These are phyloP conservation scores for Aspergillus funiculosus DNA, from an alignment of 495 filamentous ascomycete genomes.

Conservation along the genomic window DNA sequence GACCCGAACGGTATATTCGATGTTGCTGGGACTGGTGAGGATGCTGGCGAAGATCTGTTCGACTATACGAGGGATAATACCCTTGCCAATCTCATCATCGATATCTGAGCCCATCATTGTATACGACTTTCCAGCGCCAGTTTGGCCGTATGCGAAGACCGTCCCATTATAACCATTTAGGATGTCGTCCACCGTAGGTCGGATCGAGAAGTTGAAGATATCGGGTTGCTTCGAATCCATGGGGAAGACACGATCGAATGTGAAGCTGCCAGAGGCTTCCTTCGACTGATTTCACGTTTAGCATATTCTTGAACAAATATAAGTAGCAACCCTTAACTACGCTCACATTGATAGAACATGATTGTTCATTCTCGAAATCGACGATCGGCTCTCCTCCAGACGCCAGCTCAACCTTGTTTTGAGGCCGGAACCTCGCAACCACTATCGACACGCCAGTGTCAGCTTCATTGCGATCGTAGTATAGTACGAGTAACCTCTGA, in stretches of 20 bases:
- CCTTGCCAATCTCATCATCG: conserved; percentile 80
- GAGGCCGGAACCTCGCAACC: conserved; percentile 94
- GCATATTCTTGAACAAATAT: not conserved
- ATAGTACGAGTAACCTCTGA: not conserved
- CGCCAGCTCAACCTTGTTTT: conserved; percentile 86
- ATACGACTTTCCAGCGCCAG: conserved; percentile 96
- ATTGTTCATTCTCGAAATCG: conserved; percentile 79
- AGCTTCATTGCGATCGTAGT: conserved; percentile 9
- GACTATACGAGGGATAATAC: conserved; percentile 94
- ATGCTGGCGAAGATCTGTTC: conserved; percentile 98
- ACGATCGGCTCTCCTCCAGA: conserved; percentile 91
- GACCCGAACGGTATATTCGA: conserved; percentile 95
- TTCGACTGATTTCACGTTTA: conserved; percentile 54
- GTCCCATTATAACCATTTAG: conserved; percentile 99
- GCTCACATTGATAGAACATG: conserved; percentile 78
- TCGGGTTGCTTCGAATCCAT: conserved; percentile 82
- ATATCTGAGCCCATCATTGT: conserved; percentile 99
- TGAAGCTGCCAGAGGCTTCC: conserved; percentile 81
- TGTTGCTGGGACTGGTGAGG: conserved; percentile 79
- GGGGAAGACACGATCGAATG: conserved; percentile 95
- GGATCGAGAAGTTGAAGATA: conserved; percentile 97
- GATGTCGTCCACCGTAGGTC: conserved; percentile 93
- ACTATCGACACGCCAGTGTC: conserved; percentile 41
- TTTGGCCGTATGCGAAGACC: conserved; percentile 98
- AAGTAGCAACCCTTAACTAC: not conserved